A percentile compares a stretch with the other conserved stretches of the same genome.
Conservation (phyloP, 768 basidiomycete species). For the Phanerochaete sordida region DNA sequence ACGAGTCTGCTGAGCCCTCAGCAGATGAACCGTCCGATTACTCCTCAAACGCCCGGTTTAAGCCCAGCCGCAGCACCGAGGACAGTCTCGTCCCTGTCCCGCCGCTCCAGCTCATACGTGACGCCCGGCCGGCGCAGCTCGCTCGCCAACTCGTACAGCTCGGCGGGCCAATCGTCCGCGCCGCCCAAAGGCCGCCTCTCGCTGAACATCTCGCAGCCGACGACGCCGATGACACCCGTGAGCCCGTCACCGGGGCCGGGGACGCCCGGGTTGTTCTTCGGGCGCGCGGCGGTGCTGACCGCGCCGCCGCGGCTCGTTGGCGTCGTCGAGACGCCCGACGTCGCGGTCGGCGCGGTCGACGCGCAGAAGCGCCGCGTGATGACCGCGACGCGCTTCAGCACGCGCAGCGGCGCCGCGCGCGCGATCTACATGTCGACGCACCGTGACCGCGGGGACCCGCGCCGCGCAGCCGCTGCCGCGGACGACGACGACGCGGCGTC, state of each 20-base stretch:
- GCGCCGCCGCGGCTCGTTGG: constrained; percentile 83
- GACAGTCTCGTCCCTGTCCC: constrained; percentile 47
- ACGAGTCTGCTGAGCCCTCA: constrained; percentile 16
- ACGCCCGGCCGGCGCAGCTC: constrained; percentile 40
- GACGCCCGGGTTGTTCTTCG: constrained; percentile 39
- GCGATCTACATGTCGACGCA: constrained; percentile 85
- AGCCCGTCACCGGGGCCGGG: constrained; percentile 36
- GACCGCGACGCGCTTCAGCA: constrained; percentile 85
- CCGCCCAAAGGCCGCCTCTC: constrained; percentile 34
- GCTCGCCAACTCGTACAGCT: constrained; percentile 18
- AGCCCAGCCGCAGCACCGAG: constrained; percentile 31
- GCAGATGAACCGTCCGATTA: constrained; percentile 8
- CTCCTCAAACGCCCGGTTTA: constrained; percentile 20
- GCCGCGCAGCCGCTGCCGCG: constrained; percentile 18
- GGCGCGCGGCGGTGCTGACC: constrained; percentile 72
- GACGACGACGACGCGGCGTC: constrained; percentile 13
- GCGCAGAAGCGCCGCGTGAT: constrained; percentile 79
- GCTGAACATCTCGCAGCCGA: constrained; percentile 30
- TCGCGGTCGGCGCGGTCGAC: constrained; percentile 88
- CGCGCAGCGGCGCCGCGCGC: constrained; percentile 76
- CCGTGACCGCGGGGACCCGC: constrained; percentile 44
- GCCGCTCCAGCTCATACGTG: constrained; percentile 50
- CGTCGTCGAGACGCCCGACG: constrained; percentile 82
- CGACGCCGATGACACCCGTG: constrained; percentile 38
- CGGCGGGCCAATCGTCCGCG: constrained; percentile 9